phyloP scores from a whole-genome alignment of 2,329 filamentous ascomycete genomes.

The Corynespora cassiicola region DNA sequence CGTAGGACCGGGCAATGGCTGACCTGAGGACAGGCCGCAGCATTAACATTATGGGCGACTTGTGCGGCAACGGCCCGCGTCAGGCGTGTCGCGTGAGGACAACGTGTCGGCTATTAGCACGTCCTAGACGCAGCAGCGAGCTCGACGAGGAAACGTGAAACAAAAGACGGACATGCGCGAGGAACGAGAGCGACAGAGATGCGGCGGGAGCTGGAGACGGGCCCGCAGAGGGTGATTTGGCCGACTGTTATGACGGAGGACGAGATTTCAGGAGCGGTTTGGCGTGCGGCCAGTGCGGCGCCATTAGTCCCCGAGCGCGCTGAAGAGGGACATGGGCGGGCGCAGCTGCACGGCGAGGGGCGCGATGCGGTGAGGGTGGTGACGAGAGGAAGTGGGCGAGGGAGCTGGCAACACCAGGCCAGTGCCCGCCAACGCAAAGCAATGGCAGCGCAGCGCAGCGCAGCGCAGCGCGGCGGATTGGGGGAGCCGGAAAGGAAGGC shows the following conservation, averaged over 20 bases:
- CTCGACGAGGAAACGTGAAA: constrained; percentile 18
- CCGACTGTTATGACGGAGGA: constrained; percentile 12
- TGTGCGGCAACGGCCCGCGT: constrained; percentile 10
- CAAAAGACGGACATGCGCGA: constrained; percentile 19
- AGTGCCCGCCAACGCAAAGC: too few relatives aligned
- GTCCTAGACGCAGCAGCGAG: constrained; percentile 13
- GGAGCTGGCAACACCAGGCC: too few relatives aligned
- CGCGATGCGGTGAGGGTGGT: neutral
- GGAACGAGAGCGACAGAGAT: constrained; percentile 8
- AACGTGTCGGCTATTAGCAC: constrained; percentile 22
- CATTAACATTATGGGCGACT: constrained; percentile 38
- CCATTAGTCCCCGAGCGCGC: too few relatives aligned
- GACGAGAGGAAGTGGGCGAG: neutral
- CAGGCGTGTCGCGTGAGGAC: constrained; percentile 27
- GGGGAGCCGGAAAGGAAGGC: neutral
- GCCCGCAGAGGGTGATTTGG: constrained; percentile 2
- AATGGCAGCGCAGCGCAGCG: too few relatives aligned
- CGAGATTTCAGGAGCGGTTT: constrained; percentile 7
- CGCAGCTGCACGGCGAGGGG: neutral
- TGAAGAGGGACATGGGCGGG: too few relatives aligned
- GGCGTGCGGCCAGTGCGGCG: constrained; percentile 5
- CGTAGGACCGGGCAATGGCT: constrained; percentile 22
- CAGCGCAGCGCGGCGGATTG: neutral
- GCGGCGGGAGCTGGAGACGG: constrained; percentile 2
- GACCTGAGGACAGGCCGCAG: constrained; percentile 26